Conservation (phyloP, 495 filamentous ascomycete genomes). For the Pyrenula massariospora region DNA sequence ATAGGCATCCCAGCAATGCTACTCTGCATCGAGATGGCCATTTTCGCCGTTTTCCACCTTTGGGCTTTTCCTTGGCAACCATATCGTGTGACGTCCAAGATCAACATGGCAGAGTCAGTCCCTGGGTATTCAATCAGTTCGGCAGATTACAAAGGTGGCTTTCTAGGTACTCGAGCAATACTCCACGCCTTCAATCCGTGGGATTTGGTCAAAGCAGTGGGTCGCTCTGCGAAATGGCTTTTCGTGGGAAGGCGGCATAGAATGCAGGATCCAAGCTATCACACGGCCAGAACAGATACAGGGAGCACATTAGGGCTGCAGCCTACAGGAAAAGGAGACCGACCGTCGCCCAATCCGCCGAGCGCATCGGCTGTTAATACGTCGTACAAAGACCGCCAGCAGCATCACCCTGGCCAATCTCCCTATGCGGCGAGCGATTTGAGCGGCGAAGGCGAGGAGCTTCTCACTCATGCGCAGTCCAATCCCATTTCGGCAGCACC, state of each 20-base stretch:
- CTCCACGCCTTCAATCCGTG: conserved; percentile 69
- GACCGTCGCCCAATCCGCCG: conserved; percentile 10
- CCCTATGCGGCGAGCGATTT: conserved; percentile 13
- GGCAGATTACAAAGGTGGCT: conserved; percentile 47
- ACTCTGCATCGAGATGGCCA: conserved; percentile 79
- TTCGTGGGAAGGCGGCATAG: conserved; percentile 56
- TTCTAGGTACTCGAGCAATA: conserved; percentile 49
- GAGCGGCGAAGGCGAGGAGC: conserved; percentile 20
- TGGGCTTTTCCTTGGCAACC: conserved; percentile 72
- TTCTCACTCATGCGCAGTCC: conserved; percentile 28
- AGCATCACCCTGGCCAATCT: conserved; percentile 9
- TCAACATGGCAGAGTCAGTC: conserved; percentile 20
- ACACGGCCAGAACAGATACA: conserved; percentile 9
- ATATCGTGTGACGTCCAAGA: conserved; percentile 32
- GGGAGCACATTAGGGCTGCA: conserved; percentile 22
- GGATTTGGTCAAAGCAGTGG: conserved; percentile 71
- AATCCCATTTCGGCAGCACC: conserved; percentile 14
- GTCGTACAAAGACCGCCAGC: conserved; percentile 12
- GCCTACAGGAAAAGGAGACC: conserved; percentile 7
- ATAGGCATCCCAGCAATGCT: conserved; percentile 70
- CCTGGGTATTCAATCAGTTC: conserved; percentile 39
- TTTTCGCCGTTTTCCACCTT: conserved; percentile 67
- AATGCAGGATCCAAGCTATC: conserved; percentile 39
- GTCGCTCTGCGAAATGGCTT: conserved; percentile 69
- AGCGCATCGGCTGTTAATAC: conserved; percentile 22